Evolutionary conservation across 2,329 filamentous ascomycete species (phyloP), one percentile per base, ranked within the genome.

Genomic region (Chalaropsis ovoidea): DNA sequence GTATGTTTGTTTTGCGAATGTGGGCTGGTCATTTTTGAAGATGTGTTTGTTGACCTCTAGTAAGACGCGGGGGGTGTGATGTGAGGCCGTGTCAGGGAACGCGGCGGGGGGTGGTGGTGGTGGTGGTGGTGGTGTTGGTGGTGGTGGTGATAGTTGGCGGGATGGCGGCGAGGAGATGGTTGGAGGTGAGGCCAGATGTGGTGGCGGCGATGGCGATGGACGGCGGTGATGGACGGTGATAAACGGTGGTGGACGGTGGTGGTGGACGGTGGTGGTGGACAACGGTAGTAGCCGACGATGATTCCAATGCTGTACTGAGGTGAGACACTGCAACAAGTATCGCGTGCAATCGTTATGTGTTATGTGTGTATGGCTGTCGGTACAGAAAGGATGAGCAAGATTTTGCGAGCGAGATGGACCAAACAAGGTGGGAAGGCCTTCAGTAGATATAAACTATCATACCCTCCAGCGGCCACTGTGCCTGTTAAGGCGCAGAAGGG

Each of bases 391-490:
- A 49, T 31, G 10, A 56, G 22, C 24, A 56, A 31, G 52, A 56
- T 6, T 27, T 31, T 31, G 22, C n/a, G 6, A 49, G 52, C 22
- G 52, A 56, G 52, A 56, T 24, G 15, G 24, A 56, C 22, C 24
- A 56, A 15, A 24, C 3, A 27, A 19, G 24, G 52, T 56, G 52
- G 52, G 52, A 56, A 56, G 52, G 52, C 15, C 24, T 31, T 17
- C 52, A 56, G 52, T 56, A 56, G 27, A 56, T 56, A 56, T 56
- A 47, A 56, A 56, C 22, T 27, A 56, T 56, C 52, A 56, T 31
- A 56, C n/a, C 8, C 45, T 49, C 45, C 45, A 49, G 45, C n/a
- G 15, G n/a, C 22, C 43, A 19, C 43, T 47, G 43, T n/a, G 31
- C 31, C 3, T 31, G 31, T 3, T 6, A 31, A 31, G 31, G 31